Evolutionary conservation across 1,284 basidiomycete genomes (phyloP), one percentile per base, ranked within the genome.

Genomic region (Fomitopsis schrenkii): DNA sequence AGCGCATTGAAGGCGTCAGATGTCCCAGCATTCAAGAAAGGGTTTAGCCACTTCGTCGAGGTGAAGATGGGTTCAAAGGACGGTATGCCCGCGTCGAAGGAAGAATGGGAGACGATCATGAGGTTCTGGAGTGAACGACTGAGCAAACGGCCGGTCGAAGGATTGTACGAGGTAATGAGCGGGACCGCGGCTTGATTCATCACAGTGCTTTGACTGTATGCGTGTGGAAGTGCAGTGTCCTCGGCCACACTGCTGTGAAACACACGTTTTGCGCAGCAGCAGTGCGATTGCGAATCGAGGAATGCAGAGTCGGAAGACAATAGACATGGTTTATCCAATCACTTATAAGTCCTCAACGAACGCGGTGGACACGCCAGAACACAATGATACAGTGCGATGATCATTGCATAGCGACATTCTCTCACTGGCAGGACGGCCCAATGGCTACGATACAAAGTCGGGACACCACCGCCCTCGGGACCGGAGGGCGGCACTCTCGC

Each of bases 81-180:
- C 41, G 86, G 84, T 2, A 96, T 96, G 93, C 92, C 91, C 3
- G 75, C 80, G 17, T 87, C 85, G n/a, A 81, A 77, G 65, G 83
- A 85, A 8, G 92, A 95, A 69, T 95, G 92, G 91, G 82, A 84
- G 67, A 86, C 86, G 1, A 82, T 95, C 54, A 94, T 96, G 91
- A 77, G 80, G 62, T 95, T 95, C 73, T 96, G 94, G 93, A 90
- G 91, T 66, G 83, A 87, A 72, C 75, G 80, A 56, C 75, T 95
- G 48, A 80, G 75, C 6, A 82, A 79, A 66, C 80, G 86, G 67
- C 82, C 81, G 61, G 81, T 80, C 12, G 85, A 88, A 12, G 91
- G 88, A 17, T 71, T 94, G 63, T 94, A 91, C 67, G 90, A 94
- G 70, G 87, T 95, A 17, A 80, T 88, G 81, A 82, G 69, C 26